Evolutionary conservation across 2,329 filamentous ascomycete genomes (phyloP).

Genomic region (Lachnellula arida): DNA sequence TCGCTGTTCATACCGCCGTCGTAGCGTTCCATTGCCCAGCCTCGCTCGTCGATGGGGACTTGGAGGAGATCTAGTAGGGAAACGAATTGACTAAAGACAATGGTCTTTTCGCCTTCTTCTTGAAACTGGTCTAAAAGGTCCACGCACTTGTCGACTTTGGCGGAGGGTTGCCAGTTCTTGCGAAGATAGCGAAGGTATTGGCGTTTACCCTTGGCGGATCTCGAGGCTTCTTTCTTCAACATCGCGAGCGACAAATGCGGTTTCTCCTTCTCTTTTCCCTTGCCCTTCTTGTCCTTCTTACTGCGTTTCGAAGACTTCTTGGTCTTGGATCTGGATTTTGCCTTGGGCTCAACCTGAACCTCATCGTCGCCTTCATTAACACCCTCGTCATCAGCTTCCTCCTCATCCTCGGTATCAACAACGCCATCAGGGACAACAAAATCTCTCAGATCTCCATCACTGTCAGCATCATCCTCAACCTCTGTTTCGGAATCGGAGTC

Average conservation of each 20-base stretch:
- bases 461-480: slow-evolving; percentile 29
- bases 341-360: slow-evolving; percentile 23
- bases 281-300: slow-evolving; percentile 34
- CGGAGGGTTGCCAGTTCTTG: slow-evolving; percentile 69
- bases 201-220: slow-evolving; percentile 59
- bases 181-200: slow-evolving; percentile 69
- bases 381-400: slow-evolving; percentile 32
- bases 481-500: slow-evolving; percentile 25
- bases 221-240: slow-evolving; percentile 62
- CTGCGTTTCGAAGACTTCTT: neutral
- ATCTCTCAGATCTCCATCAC: slow-evolving; percentile 42
- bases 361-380: slow-evolving; percentile 29
- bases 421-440: slow-evolving; percentile 52
- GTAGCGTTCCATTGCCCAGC: slow-evolving; percentile 56
- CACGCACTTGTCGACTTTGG: slow-evolving; percentile 67
- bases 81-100: slow-evolving; percentile 80
- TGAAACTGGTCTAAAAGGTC: slow-evolving; percentile 50
- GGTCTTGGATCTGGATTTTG: slow-evolving; percentile 37
- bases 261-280: slow-evolving; percentile 29
- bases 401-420: slow-evolving; percentile 25
- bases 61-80: slow-evolving; percentile 73
- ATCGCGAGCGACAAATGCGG: slow-evolving; percentile 50
- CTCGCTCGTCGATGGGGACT: slow-evolving; percentile 58
- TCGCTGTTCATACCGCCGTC: slow-evolving; percentile 69
- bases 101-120: slow-evolving; percentile 62